These are phyloP conservation scores for Gnetum montanum DNA, from an alignment of 75 land plant species.

Conservation along the genomic window DNA sequence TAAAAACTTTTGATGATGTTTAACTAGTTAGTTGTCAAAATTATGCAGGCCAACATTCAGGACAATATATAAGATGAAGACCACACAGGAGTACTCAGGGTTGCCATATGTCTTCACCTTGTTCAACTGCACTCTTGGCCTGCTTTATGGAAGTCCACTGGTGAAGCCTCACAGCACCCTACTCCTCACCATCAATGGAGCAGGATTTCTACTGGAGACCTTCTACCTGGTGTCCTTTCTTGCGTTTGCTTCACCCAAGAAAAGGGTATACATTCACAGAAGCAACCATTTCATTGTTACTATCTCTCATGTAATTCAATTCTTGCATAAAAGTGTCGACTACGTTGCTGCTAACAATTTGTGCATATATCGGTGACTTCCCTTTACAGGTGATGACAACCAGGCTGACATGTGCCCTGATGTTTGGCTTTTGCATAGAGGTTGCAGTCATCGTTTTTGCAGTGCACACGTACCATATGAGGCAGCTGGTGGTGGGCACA, in stretches of 20 bases:
- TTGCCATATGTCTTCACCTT: constrained; percentile 57
- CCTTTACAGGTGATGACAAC: constrained; percentile 15
- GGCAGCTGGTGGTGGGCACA: constrained; percentile 8
- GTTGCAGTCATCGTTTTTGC: neutral
- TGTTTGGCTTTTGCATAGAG: neutral
- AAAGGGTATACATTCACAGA: constrained; percentile 11
- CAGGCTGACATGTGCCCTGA: neutral
- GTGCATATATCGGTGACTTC: too few relatives aligned
- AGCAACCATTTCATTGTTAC: too few relatives aligned
- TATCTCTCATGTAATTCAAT: too few relatives aligned
- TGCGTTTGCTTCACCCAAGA: constrained; percentile 17
- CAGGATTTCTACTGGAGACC: constrained; percentile 32
- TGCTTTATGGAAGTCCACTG: constrained; percentile 40
- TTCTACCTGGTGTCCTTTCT: constrained; percentile 31
- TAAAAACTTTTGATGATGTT: too few relatives aligned
- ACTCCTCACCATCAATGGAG: constrained; percentile 48
- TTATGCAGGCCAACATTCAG: constrained; percentile 61
- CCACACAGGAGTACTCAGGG: constrained; percentile 49
- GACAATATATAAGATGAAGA: constrained; percentile 34
- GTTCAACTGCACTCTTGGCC: constrained; percentile 59
- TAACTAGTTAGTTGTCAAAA: too few relatives aligned
- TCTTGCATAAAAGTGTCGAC: constrained; percentile 10
- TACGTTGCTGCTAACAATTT: constrained; percentile 7
- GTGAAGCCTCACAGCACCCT: constrained; percentile 43
- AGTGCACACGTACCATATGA: neutral